Conservation (phyloP, 352 stramenopile genomes). For the Phytophthora pini region DNA sequence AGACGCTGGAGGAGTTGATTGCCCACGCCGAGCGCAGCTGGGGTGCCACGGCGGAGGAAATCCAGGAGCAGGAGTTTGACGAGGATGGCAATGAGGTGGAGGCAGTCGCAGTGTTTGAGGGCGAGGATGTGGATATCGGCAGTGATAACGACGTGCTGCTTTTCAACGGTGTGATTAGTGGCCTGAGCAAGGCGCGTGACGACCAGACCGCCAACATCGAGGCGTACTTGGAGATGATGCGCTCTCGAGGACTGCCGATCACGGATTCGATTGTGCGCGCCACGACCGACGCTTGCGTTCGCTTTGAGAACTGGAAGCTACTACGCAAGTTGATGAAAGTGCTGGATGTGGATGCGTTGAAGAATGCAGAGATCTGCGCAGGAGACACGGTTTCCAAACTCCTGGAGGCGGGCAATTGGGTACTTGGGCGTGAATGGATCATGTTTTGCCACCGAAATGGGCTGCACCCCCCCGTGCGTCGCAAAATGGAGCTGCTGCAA, state of each 20-base stretch:
- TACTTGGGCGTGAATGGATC: slow-evolving; percentile 63
- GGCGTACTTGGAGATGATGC: slow-evolving; percentile 66
- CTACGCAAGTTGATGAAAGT: slow-evolving; percentile 55
- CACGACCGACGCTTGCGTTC: slow-evolving; percentile 73
- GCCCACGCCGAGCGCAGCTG: slow-evolving; percentile 57
- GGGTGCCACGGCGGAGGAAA: slow-evolving; percentile 28
- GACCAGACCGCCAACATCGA: slow-evolving; percentile 76
- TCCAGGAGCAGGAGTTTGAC: slow-evolving; percentile 37
- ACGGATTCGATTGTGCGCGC: slow-evolving; percentile 82
- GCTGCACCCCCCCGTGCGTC: slow-evolving; percentile 69
- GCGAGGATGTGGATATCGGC: slow-evolving; percentile 33
- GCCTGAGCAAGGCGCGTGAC: slow-evolving; percentile 74
- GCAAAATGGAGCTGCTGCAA: slow-evolving; percentile 64
- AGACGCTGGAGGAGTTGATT: slow-evolving; percentile 71
- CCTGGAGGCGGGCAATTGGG: slow-evolving; percentile 64
- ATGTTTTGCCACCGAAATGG: slow-evolving; percentile 48
- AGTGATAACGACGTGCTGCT: slow-evolving; percentile 53
- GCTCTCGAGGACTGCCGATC: slow-evolving; percentile 52
- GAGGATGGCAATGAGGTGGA: slow-evolving; percentile 40
- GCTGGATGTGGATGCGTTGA: slow-evolving; percentile 55
- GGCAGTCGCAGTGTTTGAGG: slow-evolving; percentile 31
- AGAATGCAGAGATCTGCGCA: slow-evolving; percentile 66
- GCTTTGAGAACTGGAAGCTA: slow-evolving; percentile 65
- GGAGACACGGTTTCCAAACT: slow-evolving; percentile 85
- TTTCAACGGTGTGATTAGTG: slow-evolving; percentile 83